Evolutionary conservation across 1,284 basidiomycete species (phyloP).

Genomic region (Anthracocystis setariae): DNA sequence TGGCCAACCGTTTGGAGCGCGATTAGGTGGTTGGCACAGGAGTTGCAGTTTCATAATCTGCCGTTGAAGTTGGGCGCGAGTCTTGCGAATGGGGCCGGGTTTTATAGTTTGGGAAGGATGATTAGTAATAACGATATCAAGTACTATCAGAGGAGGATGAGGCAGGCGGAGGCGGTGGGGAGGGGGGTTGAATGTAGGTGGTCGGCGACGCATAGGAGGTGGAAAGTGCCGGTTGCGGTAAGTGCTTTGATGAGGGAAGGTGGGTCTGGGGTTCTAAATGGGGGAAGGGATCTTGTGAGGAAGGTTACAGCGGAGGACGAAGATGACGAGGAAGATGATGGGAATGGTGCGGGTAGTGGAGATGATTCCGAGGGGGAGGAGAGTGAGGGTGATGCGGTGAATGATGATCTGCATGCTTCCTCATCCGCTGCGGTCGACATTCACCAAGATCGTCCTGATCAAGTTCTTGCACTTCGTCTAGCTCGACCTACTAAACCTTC

Average conservation of each 20-base stretch:
- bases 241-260: neutral
- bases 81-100: slow-evolving; percentile 52
- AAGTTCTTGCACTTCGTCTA: slow-evolving; percentile 18
- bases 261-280: neutral
- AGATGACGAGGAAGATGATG: slow-evolving; percentile 32
- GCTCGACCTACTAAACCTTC: slow-evolving; percentile 48
- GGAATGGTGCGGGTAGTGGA: slow-evolving; percentile 4
- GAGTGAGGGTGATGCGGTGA: slow-evolving; percentile 13
- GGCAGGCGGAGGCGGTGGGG: slow-evolving; percentile 54
- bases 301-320: slow-evolving; percentile 7
- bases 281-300: slow-evolving; percentile 10
- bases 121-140: slow-evolving; percentile 51
- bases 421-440: slow-evolving; percentile 6
- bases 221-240: slow-evolving; percentile 24
- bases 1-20: slow-evolving; percentile 42
- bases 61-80: slow-evolving; percentile 52
- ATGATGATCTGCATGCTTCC: neutral
- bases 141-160: slow-evolving; percentile 56
- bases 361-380: slow-evolving; percentile 56
- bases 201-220: slow-evolving; percentile 14
- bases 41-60: slow-evolving; percentile 61
- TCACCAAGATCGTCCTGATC: slow-evolving; percentile 29
- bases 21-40: slow-evolving; percentile 51
- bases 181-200: slow-evolving; percentile 31
- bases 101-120: slow-evolving; percentile 53